Conservation (phyloP, 1,284 basidiomycete species). For the Vanrija sp. region DNA sequence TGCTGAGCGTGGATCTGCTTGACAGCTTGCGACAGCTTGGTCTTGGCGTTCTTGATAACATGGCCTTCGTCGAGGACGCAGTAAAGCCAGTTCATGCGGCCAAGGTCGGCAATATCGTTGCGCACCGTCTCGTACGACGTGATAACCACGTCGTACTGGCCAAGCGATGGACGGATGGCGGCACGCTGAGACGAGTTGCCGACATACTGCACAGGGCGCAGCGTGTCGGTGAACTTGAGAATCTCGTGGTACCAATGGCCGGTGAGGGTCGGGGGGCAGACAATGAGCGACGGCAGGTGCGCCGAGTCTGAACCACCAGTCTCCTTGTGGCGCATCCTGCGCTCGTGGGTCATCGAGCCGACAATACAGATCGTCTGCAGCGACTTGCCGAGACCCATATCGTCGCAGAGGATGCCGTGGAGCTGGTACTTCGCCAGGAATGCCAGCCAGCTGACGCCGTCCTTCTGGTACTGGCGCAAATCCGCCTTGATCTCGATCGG, state of each 20-base stretch:
- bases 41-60: constrained; percentile 97
- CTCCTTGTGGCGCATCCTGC: constrained; percentile 64
- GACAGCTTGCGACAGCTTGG: constrained; percentile 94
- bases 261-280: constrained; percentile 94
- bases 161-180: constrained; percentile 63
- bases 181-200: constrained; percentile 85
- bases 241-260: constrained; percentile 99
- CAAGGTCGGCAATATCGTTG: constrained; percentile 81
- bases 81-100: constrained; percentile 82
- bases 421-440: constrained; percentile 95
- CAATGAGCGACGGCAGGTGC: constrained; percentile 87
- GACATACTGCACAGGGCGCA: constrained; percentile 82
- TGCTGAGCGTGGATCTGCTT: constrained; percentile 89
- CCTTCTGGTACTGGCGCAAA: constrained; percentile 93
- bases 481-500: constrained; percentile 90
- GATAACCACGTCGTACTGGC: constrained; percentile 80
- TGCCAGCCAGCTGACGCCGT: constrained; percentile 98
- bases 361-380: constrained; percentile 97
- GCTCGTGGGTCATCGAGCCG: constrained; percentile 88
- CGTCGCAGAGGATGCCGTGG: constrained; percentile 96
- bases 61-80: constrained; percentile 98
- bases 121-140: constrained; percentile 97
- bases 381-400: constrained; percentile 99
- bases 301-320: constrained; percentile 72
- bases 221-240: constrained; percentile 74